These are phyloP conservation scores for Talaromyces funiculosus DNA, from an alignment of 2,329 filamentous ascomycete genomes.

Conservation along the genomic window DNA sequence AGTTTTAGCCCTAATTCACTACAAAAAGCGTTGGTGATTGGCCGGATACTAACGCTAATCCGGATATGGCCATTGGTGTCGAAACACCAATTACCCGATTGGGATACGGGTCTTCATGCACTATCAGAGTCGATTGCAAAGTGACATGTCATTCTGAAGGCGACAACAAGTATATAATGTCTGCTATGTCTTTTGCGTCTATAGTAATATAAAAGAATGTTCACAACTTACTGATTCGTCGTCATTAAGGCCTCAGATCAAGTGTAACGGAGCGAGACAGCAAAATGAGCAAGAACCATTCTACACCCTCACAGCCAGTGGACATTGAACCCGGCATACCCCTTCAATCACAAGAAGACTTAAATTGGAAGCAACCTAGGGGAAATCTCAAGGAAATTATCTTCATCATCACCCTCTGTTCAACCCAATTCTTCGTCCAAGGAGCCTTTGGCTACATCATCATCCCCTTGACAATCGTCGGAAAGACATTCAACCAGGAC, in stretches of 20 bases:
- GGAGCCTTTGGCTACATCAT: constrained; percentile 1
- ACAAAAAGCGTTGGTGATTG: background rate
- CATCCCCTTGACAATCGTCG: background rate
- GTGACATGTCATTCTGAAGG: background rate
- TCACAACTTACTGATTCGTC: background rate
- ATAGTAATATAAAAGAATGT: background rate
- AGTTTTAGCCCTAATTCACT: background rate
- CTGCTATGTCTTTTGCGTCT: too few relatives aligned
- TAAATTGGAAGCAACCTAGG: background rate
- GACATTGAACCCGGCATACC: background rate
- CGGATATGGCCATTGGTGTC: background rate
- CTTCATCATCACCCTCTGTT: background rate
- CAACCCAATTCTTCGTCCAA: constrained; percentile 3
- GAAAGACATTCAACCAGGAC: background rate
- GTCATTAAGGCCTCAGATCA: background rate
- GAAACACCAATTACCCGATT: background rate
- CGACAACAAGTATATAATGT: background rate
- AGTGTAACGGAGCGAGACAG: background rate
- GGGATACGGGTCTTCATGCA: background rate
- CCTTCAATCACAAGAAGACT: background rate
- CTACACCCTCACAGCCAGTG: background rate
- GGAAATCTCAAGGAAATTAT: background rate
- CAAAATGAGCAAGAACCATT: background rate
- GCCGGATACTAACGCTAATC: background rate
- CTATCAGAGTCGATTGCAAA: background rate